phyloP scores from a whole-genome alignment of 108 stramenopile genomes.

The Epithemia pelagica region DNA sequence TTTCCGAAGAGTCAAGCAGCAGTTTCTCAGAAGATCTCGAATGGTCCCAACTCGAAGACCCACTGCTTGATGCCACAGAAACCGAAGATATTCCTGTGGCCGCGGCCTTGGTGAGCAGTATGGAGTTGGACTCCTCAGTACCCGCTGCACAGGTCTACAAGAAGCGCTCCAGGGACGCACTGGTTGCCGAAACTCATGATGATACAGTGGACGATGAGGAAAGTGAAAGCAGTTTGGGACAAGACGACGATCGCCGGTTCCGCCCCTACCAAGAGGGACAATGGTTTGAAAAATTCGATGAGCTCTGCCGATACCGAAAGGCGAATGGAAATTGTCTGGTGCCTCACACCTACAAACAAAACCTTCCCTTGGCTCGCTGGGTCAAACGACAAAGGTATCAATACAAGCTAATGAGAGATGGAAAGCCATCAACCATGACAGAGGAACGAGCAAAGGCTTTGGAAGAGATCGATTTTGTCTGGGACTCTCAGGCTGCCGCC shows the following conservation, averaged over 20 bases:
- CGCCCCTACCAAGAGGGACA: constrained; percentile 13
- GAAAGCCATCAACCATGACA: constrained; percentile 34
- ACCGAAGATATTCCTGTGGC: not conserved
- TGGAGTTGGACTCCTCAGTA: too few species aligned
- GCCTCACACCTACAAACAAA: constrained; percentile 15
- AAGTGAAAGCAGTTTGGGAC: not conserved
- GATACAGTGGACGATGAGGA: not conserved
- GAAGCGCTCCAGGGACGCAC: not conserved
- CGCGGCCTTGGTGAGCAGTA: not conserved
- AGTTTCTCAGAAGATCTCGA: not conserved
- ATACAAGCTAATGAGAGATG: constrained; percentile 32
- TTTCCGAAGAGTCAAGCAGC: not conserved
- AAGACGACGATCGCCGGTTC: constrained; percentile 6
- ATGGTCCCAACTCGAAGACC: not conserved
- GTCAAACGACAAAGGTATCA: constrained; percentile 44
- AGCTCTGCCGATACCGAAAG: constrained; percentile 11
- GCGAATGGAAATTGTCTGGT: constrained; percentile 7
- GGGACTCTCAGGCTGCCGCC: constrained; percentile 24
- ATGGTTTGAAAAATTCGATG: constrained; percentile 10
- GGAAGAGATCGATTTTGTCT: constrained; percentile 37
- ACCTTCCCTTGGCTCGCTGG: constrained; percentile 39
- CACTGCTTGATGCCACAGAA: not conserved
- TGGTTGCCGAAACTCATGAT: not conserved
- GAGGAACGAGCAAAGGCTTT: constrained; percentile 29
- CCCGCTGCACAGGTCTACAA: not conserved